Evolutionary conservation across 352 stramenopile genomes (phyloP).

Genomic region (Blastocystis sp.): DNA sequence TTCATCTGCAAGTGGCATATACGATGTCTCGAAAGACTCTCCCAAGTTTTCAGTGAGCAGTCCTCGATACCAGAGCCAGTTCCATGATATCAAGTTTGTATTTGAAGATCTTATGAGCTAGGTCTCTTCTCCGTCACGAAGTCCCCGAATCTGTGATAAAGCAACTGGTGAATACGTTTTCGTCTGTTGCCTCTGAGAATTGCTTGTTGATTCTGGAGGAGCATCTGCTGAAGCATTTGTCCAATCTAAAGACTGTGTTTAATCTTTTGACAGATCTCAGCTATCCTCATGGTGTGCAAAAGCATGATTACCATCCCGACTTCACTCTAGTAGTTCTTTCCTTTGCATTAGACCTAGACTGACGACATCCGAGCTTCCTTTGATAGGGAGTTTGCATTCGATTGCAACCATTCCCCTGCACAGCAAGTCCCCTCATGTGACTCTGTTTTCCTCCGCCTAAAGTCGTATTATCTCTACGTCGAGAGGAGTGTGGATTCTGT

Average conservation of each 20-base stretch:
- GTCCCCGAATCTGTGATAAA: not conserved
- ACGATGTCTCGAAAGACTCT: not conserved
- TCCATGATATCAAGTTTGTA: not conserved
- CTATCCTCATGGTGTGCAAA: not conserved
- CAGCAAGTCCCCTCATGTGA: not conserved
- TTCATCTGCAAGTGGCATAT: not conserved
- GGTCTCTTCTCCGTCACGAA: not conserved
- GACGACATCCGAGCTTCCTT: not conserved
- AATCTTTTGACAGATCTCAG: not conserved
- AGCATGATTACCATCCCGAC: not conserved
- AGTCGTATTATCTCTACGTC: slow-evolving; percentile 4
- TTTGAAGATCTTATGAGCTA: not conserved
- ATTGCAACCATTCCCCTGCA: not conserved
- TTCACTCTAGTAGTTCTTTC: not conserved
- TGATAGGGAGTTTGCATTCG: not conserved
- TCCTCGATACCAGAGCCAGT: not conserved
- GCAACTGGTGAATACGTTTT: not conserved
- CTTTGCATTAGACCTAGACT: not conserved
- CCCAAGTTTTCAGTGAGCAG: not conserved
- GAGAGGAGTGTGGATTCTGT: not conserved
- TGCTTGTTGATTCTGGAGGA: not conserved
- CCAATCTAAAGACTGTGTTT: not conserved
- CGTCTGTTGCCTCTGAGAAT: not conserved
- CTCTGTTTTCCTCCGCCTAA: not conserved
- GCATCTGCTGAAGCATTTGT: not conserved